Percentiles rank a stretch among this genome's conserved stretches.
Evolutionary conservation across 1,284 basidiomycete genomes (phyloP).

Genomic region (Takashimella koratensis): DNA sequence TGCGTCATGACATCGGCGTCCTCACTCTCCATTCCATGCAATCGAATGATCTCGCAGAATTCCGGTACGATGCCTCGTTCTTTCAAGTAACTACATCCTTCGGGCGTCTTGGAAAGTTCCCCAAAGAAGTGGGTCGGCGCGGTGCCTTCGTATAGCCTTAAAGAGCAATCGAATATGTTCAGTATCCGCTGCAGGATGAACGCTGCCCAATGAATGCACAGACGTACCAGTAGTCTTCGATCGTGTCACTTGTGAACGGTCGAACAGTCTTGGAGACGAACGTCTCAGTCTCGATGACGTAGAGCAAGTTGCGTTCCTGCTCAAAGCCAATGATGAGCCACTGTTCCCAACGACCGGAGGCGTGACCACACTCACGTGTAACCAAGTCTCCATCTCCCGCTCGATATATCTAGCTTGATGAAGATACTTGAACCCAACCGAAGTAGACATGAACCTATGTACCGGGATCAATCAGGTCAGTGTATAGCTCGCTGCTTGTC

Average conservation of each 20-base stretch:
- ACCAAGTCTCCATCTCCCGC: constrained; percentile 93
- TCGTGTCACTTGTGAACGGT: constrained; percentile 34
- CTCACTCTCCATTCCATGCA: constrained; percentile 77
- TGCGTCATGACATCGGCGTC: constrained; percentile 80
- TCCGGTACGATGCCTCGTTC: constrained; percentile 89
- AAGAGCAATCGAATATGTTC: no score
- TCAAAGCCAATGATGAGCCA: not conserved
- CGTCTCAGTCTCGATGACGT: constrained; percentile 48
- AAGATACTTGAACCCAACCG: constrained; percentile 86
- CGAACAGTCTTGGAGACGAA: constrained; percentile 45
- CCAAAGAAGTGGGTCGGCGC: constrained; percentile 97
- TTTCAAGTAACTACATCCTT: constrained; percentile 83
- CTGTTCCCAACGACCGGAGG: no score
- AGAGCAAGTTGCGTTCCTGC: constrained; percentile 47
- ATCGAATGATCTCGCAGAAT: constrained; percentile 84
- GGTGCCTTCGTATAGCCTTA: constrained; percentile 67
- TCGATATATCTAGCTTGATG: constrained; percentile 89
- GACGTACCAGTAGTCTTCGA: constrained; percentile 47
- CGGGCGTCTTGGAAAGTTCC: constrained; percentile 91
- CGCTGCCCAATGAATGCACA: no score
- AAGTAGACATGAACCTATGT: constrained; percentile 86
- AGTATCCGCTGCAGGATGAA: no score
- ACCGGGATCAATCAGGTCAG: no score
- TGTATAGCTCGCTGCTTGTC: no score
- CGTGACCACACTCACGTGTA: constrained; percentile 61